Conservation (phyloP, 371 early-diverging fungal species). For the Saksenaea vasiformis region DNA sequence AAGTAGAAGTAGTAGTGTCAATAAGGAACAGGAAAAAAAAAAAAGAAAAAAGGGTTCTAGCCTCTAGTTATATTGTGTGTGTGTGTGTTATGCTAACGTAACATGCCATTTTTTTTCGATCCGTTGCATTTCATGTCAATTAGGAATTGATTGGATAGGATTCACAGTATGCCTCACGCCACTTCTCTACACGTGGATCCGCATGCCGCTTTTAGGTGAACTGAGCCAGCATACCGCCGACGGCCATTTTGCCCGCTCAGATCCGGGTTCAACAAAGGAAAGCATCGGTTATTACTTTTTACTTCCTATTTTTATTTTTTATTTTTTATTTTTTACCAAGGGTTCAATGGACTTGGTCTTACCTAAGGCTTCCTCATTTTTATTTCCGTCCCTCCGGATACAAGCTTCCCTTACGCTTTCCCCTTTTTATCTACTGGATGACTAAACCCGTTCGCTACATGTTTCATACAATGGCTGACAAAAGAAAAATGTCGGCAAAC, state of each 20-base stretch:
- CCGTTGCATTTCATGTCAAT: background rate
- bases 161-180: constrained; percentile 3
- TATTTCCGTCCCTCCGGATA: background rate
- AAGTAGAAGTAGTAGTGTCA: too few relatives aligned
- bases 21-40: background rate
- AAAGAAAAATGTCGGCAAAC: background rate
- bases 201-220: constrained; percentile 3
- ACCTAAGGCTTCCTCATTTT: background rate
- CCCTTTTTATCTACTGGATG: background rate
- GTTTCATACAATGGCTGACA: background rate
- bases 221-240: background rate
- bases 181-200: constrained; percentile 6
- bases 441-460: background rate
- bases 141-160: background rate
- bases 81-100: background rate
- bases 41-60: background rate
- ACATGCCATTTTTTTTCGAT: constrained; percentile 4
- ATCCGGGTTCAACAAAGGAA: background rate
- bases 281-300: too few relatives aligned
- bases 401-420: background rate
- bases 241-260: background rate
- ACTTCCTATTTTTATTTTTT: too few relatives aligned
- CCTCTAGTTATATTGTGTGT: constrained; percentile 5
- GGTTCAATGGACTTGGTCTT: background rate
- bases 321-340: background rate